Evolutionary conservation across 805 yeast genomes (phyloP), one percentile per base, ranked within the genome.

Genomic region (Zygosaccharomyces siamensis): DNA sequence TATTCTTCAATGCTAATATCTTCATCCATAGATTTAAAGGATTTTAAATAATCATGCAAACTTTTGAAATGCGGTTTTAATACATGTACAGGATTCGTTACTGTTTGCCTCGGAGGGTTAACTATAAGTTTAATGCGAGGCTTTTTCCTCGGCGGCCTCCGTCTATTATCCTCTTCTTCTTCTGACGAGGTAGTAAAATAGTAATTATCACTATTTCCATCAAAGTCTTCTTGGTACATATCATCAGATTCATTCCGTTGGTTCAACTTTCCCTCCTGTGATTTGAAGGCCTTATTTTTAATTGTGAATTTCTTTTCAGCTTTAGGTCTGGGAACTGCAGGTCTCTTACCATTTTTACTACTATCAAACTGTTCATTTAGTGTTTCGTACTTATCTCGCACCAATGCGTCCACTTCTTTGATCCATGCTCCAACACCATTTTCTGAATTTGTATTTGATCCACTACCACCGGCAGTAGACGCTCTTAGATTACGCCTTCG

Each of bases 1-100:
- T 78, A 87, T 55, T 89, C 95, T 42, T 80, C 83, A 5, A 59
- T 51, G 0, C 79, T 62, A 42, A 83, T 64, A 55, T 83, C 89
- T 47, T 83, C 90, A 30, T 81, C 81, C 12, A 85, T 65, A 0
- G 78, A 70, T 48, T 72, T 75, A 63, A 73, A 86, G 0, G 88
- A 80, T n/a, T 67, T 53, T 28, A 86, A 66, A 52, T 75, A 78
- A 1, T 63, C 70, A 5, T 66, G 69, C 36, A 85, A 54, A 18
- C 66, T 64, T 5, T 54, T 54, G 52, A 64, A 78, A 45, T 72
- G 59, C 0, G 86, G 83, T 5, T 64, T 59, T 0, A 77, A 64
- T 4, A 75, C 71, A 64, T 82, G 86, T 23, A 71, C 67, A 6
- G 90, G 89, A 56, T 84, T 83, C 0, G 85, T 75, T 4, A 83